These are phyloP conservation scores for Daldinia decipiens DNA, from an alignment of 495 filamentous ascomycete species.

Conservation along the genomic window DNA sequence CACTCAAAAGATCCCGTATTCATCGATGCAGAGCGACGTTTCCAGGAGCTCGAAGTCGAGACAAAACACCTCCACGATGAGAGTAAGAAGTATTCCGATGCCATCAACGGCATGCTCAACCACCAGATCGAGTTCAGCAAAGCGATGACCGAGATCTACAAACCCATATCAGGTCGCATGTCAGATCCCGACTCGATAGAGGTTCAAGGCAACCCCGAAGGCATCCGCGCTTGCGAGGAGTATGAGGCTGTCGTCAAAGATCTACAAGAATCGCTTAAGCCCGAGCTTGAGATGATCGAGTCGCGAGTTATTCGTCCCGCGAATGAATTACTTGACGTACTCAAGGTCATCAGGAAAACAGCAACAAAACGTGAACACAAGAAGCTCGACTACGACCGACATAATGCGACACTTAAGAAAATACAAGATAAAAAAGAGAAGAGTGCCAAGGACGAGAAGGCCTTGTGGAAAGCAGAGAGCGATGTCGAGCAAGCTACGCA, in stretches of 20 bases:
- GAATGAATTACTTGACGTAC: conserved; percentile 91
- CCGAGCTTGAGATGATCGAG: conserved; percentile 98
- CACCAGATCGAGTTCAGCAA: conserved; percentile 99
- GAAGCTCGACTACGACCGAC: conserved; percentile 94
- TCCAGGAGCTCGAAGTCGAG: conserved; percentile 92
- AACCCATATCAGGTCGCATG: conserved; percentile 94
- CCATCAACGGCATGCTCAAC: conserved; percentile 97
- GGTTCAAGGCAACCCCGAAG: conserved; percentile 88
- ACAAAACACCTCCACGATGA: conserved; percentile 97
- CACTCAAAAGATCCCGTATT: conserved; percentile 94
- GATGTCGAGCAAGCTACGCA: conserved; percentile 92
- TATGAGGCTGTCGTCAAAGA: conserved; percentile 93
- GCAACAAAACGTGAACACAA: conserved; percentile 94
- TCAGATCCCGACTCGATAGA: conserved; percentile 89
- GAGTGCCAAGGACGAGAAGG: conserved; percentile 95
- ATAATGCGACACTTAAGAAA: conserved; percentile 84
- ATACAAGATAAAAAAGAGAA: conserved; percentile 98
- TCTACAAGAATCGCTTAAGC: conserved; percentile 84
- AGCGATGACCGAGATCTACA: conserved; percentile 95
- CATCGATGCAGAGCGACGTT: conserved; percentile 91
- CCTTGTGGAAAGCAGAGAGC: conserved; percentile 92
- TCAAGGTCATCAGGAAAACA: conserved; percentile 93
- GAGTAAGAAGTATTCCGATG: conserved; percentile 93
- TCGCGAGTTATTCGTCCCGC: conserved; percentile 91
- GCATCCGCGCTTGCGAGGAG: conserved; percentile 94